Evolutionary conservation across 768 basidiomycete species (phyloP), one percentile per base, ranked within the genome.

Genomic region (Kwoniella europaea): DNA sequence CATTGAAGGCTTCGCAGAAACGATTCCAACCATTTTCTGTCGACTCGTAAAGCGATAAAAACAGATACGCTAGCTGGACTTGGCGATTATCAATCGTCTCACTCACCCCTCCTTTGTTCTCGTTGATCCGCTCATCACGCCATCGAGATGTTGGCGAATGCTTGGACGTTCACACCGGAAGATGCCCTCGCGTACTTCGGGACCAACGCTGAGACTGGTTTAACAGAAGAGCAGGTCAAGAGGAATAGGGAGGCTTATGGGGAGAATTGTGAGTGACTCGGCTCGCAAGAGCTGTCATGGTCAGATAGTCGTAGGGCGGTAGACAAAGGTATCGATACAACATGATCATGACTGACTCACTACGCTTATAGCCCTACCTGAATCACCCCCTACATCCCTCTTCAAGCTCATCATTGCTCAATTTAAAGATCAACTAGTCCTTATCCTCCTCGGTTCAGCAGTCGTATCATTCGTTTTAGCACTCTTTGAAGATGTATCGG

Each of bases 331-430:
- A 35, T 35, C 53, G 59, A 63, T 62, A 43, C n/a, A 16, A 16
- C 16, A 42, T 42, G 20, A 35, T 35, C 18, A 20, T 42, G 24
- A 29, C 57, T 22, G 15, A 10, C 63, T 52, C 46, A 52, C n/a
- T 24, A n/a, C 44, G 35, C 41, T 29, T 35, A 15, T 82, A 98
- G 96, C 92, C 80, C 87, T 99, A 7, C 95, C 96, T 12, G 94
- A 97, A 79, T 93, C 95, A 10, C 91, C 92, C 0, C 85, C 92
- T 3, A 97, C 96, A 4, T 92, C 95, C 3, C 81, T 98, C 42
- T 94, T 94, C 93, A 88, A 93, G 80, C 89, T 98, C 71, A 91
- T 99, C 70, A 87, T 99, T n/a, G 94, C 97, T 76, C 96, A 99
- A 85, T 99, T 99, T 88, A 91, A 98, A 86, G 96, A 99, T 85